Evolutionary conservation across 805 yeast genomes (phyloP).

Genomic region (Cyberlindnera mississippiensis): DNA sequence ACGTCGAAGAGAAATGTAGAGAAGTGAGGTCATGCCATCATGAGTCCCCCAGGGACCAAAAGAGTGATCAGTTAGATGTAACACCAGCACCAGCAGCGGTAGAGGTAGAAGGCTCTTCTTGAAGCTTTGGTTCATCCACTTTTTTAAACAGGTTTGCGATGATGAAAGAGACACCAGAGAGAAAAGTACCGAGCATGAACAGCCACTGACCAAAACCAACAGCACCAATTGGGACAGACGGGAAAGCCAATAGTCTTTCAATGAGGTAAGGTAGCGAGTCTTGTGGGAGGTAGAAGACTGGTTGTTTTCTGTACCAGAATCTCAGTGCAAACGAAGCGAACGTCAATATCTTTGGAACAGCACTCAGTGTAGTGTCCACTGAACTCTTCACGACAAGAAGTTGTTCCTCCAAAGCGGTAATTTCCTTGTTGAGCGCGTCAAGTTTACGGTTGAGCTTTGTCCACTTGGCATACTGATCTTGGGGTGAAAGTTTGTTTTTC

Average conservation of each 20-base stretch:
- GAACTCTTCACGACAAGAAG: slow-evolving; percentile 2
- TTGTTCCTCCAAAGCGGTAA: slow-evolving; percentile 6
- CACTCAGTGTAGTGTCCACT: slow-evolving; percentile 1
- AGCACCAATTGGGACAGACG: slow-evolving; percentile 58
- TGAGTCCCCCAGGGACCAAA: too few relatives aligned
- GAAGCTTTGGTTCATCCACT: slow-evolving; percentile 7
- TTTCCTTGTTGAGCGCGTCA: slow-evolving; percentile 12
- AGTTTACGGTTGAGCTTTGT: slow-evolving; percentile 72
- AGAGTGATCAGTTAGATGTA: too few relatives aligned
- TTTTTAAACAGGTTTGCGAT: slow-evolving; percentile 1
- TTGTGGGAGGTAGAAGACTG: slow-evolving; percentile 13
- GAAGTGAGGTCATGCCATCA: too few relatives aligned
- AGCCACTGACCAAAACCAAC: slow-evolving; percentile 59
- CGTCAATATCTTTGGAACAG: slow-evolving; percentile 1
- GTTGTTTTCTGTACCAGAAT: slow-evolving; percentile 17
- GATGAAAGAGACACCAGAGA: slow-evolving; percentile 27
- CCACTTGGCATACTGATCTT: slow-evolving; percentile 95
- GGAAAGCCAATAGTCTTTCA: slow-evolving; percentile 27
- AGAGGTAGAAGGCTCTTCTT: too few relatives aligned
- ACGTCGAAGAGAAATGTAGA: too few relatives aligned
- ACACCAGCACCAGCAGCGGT: too few relatives aligned
- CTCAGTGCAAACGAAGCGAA: slow-evolving; percentile 7
- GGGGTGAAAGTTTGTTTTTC: slow-evolving; percentile 68
- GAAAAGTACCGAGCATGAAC: slow-evolving; percentile 32
- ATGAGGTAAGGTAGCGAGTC: slow-evolving; percentile 9